A percentile compares a stretch with the other conserved stretches of the same genome.
These are phyloP conservation scores for Arctostaphylos glauca DNA, from an alignment of 148 eudicot genomes.

Conservation along the genomic window DNA sequence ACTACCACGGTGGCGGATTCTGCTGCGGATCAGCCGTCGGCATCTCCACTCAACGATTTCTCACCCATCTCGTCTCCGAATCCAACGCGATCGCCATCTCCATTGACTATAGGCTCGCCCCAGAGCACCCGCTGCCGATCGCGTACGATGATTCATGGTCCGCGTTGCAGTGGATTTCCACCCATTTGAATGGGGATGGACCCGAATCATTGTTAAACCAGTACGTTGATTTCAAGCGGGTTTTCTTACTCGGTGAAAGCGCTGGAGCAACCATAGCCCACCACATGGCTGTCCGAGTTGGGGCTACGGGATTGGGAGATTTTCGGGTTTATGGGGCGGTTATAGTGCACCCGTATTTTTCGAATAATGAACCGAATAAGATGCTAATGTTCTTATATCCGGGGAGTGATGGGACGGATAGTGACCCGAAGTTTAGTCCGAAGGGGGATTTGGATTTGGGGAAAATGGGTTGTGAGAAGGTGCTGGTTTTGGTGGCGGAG, in stretches of 20 bases:
- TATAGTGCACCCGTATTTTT: conserved; percentile 39
- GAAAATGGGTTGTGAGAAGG: conserved; percentile 26
- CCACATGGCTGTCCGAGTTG: neutral
- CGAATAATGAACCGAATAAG: conserved; percentile 19
- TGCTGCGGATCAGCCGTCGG: conserved; percentile 6
- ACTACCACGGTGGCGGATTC: conserved; percentile 25
- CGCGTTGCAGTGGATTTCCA: conserved; percentile 28
- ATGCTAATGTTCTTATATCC: conserved; percentile 31
- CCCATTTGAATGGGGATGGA: conserved; percentile 23
- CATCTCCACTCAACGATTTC: neutral
- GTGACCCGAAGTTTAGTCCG: conserved; percentile 38
- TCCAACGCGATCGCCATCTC: conserved; percentile 23
- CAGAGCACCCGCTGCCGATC: conserved; percentile 34
- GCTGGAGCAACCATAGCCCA: conserved; percentile 41
- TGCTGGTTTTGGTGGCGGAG: conserved; percentile 37
- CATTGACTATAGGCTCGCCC: conserved; percentile 30
- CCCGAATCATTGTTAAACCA: conserved; percentile 30
- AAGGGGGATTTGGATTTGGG: conserved; percentile 28
- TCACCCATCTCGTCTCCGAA: neutral
- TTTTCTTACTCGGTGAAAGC: conserved; percentile 43
- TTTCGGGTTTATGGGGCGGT: conserved; percentile 14
- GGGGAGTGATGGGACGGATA: conserved; percentile 16
- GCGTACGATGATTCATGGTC: conserved; percentile 41
- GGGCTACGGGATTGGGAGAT: neutral
- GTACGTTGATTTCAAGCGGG: conserved; percentile 25